These are phyloP conservation scores for Stachybotrys chlorohalonatus DNA, from an alignment of 2,329 filamentous ascomycete genomes.

Conservation along the genomic window DNA sequence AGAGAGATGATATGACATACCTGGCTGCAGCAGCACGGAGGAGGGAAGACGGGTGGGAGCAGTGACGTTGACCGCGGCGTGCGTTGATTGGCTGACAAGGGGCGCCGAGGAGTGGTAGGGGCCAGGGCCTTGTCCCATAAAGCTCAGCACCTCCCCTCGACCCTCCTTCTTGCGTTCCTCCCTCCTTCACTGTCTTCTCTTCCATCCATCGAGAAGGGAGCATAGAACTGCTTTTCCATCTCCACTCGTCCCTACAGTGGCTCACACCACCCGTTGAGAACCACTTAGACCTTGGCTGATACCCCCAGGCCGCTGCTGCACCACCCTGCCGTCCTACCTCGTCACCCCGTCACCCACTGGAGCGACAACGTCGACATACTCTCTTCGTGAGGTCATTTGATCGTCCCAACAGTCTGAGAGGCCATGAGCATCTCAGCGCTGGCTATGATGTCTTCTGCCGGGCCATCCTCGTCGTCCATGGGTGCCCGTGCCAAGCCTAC, in stretches of 20 bases:
- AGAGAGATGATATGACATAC: neutral
- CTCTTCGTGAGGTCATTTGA: neutral
- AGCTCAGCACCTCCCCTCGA: slow-evolving; percentile 2
- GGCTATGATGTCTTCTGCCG: neutral
- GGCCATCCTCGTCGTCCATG: neutral
- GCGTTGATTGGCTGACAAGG: slow-evolving; percentile 1
- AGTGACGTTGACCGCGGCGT: neutral
- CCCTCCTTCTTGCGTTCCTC: neutral
- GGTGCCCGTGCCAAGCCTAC: neutral
- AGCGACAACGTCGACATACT: neutral
- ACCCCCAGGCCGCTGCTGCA: neutral
- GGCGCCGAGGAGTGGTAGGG: neutral
- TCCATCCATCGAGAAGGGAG: neutral
- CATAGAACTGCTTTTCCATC: neutral
- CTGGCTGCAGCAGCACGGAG: neutral
- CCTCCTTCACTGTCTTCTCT: slow-evolving; percentile 1
- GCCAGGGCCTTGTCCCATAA: neutral
- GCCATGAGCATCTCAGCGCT: neutral
- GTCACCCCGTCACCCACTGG: neutral
- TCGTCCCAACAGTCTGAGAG: neutral
- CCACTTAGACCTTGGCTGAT: neutral
- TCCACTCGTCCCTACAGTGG: neutral
- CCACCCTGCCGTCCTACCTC: neutral
- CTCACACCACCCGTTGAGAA: neutral
- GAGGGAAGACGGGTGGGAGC: neutral